Base-by-base conservation (phyloP, 2,329 filamentous ascomycete genomes). In the Fusarium sp. region DNA sequence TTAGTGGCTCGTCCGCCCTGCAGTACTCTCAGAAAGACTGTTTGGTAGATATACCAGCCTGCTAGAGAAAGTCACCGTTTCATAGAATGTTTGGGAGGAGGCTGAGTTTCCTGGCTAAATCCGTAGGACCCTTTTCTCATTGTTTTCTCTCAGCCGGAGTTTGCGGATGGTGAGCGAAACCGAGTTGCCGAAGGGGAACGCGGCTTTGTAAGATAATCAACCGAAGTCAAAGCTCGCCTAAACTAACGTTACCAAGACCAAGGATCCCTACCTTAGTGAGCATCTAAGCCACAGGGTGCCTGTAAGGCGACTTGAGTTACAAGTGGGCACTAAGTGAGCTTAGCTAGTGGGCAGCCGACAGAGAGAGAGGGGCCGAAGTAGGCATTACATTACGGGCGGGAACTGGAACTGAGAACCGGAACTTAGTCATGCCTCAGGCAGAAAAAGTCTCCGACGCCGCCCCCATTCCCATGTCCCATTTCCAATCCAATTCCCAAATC, bases 401-500 rank as follows among this genome's bases (percentile, higher is more conserved):
- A 11, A 30, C 28, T 30, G 28, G 28, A 30, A 28, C 26, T 28
- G 26, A 11, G 26, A 11, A 11, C 10, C 10, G 32, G 20, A 35
- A 20, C 33, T 56, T 63, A 57, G 22, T 57, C 4, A 40, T 61
- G 68, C 68, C 68, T 71, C 61, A 71, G 68, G 68, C 68, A 67
- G 19, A 53, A 67, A 17, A 53, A 56, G 51, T 7, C 30, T 40
- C 65, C 51, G 49, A 45, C 47, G 54, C 48, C 47, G 54, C 48
- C 63, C 57, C 54, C 54, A 61, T 30, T 54, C 61, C 64, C 62
- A 66, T 57, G 64, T 62, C 54, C 69, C 70, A 71, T 71, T 71
- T 69, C 67, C 69, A 68, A 53, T 72, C 70, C 64, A 63, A 69
- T 63, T 71, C 61, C 67, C 71, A 70, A 44, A 37, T 57, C 41